Evolutionary conservation across 1,139 yeast species (phyloP).

Genomic region (Lodderomyces oxycetoniae): DNA sequence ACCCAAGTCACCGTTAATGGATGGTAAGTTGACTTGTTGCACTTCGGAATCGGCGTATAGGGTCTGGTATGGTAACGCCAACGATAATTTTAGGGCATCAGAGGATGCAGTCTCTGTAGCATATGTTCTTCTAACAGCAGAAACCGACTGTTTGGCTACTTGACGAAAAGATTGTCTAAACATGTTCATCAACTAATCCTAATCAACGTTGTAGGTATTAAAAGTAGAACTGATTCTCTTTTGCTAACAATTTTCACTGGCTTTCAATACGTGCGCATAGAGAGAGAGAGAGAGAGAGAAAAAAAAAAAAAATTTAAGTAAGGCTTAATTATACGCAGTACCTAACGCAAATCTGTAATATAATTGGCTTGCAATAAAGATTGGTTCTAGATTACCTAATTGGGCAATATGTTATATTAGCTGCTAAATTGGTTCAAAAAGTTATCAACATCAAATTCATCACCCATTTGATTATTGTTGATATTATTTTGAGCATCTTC

Average conservation of each 20-base stretch:
- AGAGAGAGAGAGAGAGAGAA: background rate
- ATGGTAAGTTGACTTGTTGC: constrained; percentile 94
- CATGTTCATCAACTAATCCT: too few relatives aligned
- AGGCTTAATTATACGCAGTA: constrained; percentile 1
- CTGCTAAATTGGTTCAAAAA: constrained; percentile 45
- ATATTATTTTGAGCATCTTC: constrained; percentile 15
- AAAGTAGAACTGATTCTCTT: too few relatives aligned
- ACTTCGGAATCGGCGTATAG: constrained; percentile 48
- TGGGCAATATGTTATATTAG: constrained; percentile 17
- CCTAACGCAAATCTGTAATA: background rate
- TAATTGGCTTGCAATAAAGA: constrained; percentile 1
- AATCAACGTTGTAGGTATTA: too few relatives aligned
- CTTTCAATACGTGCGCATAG: too few relatives aligned
- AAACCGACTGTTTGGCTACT: constrained; percentile 59
- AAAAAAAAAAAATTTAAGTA: background rate
- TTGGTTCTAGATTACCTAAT: constrained; percentile 27
- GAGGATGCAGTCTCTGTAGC: constrained; percentile 80
- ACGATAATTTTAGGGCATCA: constrained; percentile 80
- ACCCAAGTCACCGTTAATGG: constrained; percentile 96
- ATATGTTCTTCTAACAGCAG: constrained; percentile 70
- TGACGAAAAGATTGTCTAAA: constrained; percentile 68
- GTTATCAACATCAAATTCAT: constrained; percentile 46
- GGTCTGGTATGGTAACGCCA: constrained; percentile 85
- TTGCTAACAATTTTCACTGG: too few relatives aligned
- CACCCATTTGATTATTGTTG: constrained; percentile 16